Conservation (phyloP, 108 stramenopile species). For the Ochromonas danica region DNA sequence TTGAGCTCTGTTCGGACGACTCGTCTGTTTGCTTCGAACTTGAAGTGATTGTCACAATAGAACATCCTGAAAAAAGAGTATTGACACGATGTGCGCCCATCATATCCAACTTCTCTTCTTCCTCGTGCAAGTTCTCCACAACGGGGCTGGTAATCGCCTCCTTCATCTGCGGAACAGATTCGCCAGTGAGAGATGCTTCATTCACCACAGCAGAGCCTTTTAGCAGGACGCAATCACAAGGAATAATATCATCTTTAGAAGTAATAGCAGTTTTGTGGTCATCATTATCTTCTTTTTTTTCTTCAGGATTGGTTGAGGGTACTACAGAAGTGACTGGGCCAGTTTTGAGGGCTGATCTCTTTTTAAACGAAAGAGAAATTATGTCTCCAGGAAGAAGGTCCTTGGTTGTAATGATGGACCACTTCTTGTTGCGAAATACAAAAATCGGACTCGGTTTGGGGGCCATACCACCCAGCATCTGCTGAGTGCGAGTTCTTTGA, state of each 20-base stretch:
- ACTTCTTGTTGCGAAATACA: slow-evolving; percentile 69
- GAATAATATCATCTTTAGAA: slow-evolving; percentile 75
- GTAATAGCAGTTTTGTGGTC: neutral
- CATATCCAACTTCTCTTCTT: slow-evolving; percentile 44
- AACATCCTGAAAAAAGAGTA: slow-evolving; percentile 26
- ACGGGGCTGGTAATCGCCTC: slow-evolving; percentile 66
- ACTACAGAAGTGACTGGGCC: neutral
- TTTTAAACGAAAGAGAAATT: slow-evolving; percentile 62
- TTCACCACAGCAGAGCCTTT: slow-evolving; percentile 60
- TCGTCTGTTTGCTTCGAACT: neutral
- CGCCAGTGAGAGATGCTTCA: slow-evolving; percentile 26
- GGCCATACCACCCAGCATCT: slow-evolving; percentile 53
- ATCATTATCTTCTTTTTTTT: neutral
- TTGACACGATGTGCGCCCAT: slow-evolving; percentile 39
- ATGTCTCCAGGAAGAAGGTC: slow-evolving; percentile 89
- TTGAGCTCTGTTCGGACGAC: neutral
- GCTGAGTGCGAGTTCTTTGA: slow-evolving; percentile 47
- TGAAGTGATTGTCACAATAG: slow-evolving; percentile 7
- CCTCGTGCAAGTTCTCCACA: neutral
- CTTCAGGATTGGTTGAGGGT: neutral
- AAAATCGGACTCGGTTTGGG: slow-evolving; percentile 56
- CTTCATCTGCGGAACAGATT: slow-evolving; percentile 84
- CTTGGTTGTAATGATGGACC: slow-evolving; percentile 61
- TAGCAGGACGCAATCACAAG: slow-evolving; percentile 85
- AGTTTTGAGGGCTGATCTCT: neutral